Conservation (phyloP, 305 asterid species). For the Andrographis paniculata region DNA sequence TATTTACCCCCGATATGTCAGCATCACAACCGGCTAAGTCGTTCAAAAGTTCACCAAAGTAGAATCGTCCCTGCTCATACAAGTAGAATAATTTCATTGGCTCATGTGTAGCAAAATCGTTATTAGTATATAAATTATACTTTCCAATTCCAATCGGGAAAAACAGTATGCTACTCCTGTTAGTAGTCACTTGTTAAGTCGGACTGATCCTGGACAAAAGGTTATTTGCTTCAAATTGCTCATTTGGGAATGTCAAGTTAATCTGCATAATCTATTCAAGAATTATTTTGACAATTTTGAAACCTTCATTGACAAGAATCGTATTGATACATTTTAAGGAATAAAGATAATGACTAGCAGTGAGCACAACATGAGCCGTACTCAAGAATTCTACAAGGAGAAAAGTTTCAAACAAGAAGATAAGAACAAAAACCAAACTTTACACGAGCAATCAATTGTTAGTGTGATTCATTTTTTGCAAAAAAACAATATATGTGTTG, state of each 20-base stretch:
- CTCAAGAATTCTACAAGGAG: constrained; percentile 9
- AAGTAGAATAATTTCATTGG: constrained; percentile 4
- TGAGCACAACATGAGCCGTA: constrained; percentile 9
- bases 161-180: background rate
- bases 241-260: background rate
- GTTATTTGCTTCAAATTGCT: background rate
- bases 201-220: constrained; percentile 4
- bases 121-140: too few species aligned
- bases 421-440: background rate
- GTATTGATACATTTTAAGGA: background rate
- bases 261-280: too few species aligned
- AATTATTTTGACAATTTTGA: too few species aligned
- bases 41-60: constrained; percentile 71
- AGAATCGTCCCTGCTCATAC: constrained; percentile 77
- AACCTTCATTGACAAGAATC: background rate
- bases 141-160: background rate
- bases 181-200: background rate
- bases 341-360: background rate
- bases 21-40: constrained; percentile 74
- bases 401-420: background rate
- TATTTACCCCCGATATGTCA: constrained; percentile 66
- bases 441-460: background rate
- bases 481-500: constrained; percentile 2
- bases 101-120: background rate
- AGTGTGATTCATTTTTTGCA: background rate